These are phyloP conservation scores for Solioccasus polychromus DNA, from an alignment of 768 basidiomycete species.

Conservation along the genomic window DNA sequence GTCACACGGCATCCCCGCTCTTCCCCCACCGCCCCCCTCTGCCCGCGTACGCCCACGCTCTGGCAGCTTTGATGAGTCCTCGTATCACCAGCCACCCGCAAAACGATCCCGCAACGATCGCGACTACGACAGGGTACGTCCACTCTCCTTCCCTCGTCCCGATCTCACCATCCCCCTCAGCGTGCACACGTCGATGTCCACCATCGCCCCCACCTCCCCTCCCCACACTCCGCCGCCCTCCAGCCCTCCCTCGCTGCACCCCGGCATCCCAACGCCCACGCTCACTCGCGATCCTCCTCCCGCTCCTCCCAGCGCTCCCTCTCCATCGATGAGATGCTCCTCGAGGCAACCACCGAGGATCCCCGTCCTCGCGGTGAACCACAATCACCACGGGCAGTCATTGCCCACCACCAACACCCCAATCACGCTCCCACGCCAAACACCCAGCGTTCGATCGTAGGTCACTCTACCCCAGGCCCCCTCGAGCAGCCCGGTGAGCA, in stretches of 20 bases:
- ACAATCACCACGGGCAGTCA: constrained; percentile 27
- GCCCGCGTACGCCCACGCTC: constrained; percentile 43
- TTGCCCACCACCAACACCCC: constrained; percentile 32
- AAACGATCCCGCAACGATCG: constrained; percentile 46
- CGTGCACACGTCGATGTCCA: constrained; percentile 27
- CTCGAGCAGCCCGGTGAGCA: constrained; percentile 36
- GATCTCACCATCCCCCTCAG: constrained; percentile 15
- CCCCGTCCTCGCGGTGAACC: constrained; percentile 32
- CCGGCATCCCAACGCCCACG: constrained; percentile 12
- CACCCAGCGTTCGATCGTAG: constrained; percentile 21
- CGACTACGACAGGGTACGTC: constrained; percentile 29
- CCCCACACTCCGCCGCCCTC: constrained; percentile 8
- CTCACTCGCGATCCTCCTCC: constrained; percentile 31
- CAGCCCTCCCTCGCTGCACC: constrained; percentile 11
- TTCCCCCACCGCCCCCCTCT: constrained; percentile 39
- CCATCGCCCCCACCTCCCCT: constrained; percentile 24
- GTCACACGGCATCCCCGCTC: constrained; percentile 32
- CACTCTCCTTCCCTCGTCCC: rapidly evolving
- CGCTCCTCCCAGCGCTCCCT: constrained; percentile 36
- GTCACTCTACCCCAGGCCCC: constrained; percentile 25
- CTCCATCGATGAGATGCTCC: constrained; percentile 46
- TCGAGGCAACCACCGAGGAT: constrained; percentile 43
- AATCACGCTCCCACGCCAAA: constrained; percentile 16
- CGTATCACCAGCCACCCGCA: constrained; percentile 26
- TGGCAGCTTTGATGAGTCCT: constrained; percentile 39